phyloP scores from a whole-genome alignment of 441 rosid genomes.

The Monsonia emarginata region DNA sequence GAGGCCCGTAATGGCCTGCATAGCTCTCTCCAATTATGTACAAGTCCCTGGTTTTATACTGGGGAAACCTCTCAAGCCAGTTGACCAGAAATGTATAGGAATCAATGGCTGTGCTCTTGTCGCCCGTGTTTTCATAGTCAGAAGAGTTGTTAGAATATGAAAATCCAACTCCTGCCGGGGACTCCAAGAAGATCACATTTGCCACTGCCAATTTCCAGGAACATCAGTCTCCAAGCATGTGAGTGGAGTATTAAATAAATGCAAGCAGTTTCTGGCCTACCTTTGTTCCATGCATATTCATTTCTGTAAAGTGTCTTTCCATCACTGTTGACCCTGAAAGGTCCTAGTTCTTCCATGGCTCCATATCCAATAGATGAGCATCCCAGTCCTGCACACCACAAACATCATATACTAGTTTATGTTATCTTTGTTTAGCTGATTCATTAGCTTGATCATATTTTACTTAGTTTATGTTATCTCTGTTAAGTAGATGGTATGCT shows the following conservation, averaged over 20 bases:
- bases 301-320: slow-evolving; percentile 26
- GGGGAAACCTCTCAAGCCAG: slow-evolving; percentile 35
- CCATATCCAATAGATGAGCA: slow-evolving; percentile 40
- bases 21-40: slow-evolving; percentile 36
- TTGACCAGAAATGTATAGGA: slow-evolving; percentile 31
- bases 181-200: slow-evolving; percentile 35
- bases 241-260: neutral
- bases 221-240: neutral
- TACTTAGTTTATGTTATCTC: neutral
- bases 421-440: neutral
- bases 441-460: too few relatives aligned
- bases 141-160: slow-evolving; percentile 30
- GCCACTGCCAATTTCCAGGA: slow-evolving; percentile 23
- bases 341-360: slow-evolving; percentile 39
- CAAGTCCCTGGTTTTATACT: slow-evolving; percentile 26
- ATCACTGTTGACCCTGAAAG: slow-evolving; percentile 31
- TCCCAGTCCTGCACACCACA: slow-evolving; percentile 28
- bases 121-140: slow-evolving; percentile 21
- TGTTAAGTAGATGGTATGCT: neutral
- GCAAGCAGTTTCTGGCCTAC: slow-evolving; percentile 9
- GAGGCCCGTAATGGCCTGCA: slow-evolving; percentile 38
- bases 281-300: slow-evolving; percentile 30
- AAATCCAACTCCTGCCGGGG: slow-evolving; percentile 37
- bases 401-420: neutral
- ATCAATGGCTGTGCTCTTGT: slow-evolving; percentile 29